Conservation (phyloP, 495 filamentous ascomycete genomes). For the Lindgomyces ingoldianus region DNA sequence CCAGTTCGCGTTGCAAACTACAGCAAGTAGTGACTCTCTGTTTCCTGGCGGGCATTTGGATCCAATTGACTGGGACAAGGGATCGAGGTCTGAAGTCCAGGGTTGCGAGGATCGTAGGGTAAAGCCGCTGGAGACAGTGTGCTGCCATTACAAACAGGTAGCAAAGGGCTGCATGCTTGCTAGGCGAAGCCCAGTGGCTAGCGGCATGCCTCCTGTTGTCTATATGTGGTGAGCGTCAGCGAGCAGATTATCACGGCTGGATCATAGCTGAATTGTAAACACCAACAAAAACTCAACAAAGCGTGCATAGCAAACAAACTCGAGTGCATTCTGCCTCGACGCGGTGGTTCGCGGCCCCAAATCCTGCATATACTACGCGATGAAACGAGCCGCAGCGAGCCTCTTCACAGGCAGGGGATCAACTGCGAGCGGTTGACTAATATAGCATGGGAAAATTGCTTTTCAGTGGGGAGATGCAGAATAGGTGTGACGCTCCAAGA, state of each 20-base stretch:
- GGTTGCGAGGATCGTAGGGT: too few relatives aligned
- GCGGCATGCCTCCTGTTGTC: too few relatives aligned
- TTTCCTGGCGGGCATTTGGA: not conserved
- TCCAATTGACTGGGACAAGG: not conserved
- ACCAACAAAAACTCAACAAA: not conserved
- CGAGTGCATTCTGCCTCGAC: slow-evolving; percentile 24
- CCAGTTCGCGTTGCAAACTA: too few relatives aligned
- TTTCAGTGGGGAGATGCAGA: not conserved
- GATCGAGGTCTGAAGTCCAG: not conserved
- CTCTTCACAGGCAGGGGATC: slow-evolving; percentile 3
- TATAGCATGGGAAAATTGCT: not conserved
- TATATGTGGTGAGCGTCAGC: too few relatives aligned
- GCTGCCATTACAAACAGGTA: too few relatives aligned
- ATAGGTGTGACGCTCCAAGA: slow-evolving; percentile 11
- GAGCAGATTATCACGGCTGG: not conserved
- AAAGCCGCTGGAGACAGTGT: too few relatives aligned
- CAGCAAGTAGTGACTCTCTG: not conserved
- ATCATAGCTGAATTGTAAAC: not conserved
- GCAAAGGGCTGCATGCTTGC: too few relatives aligned
- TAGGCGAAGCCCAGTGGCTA: too few relatives aligned
- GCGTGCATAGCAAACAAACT: not conserved
- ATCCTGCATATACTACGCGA: slow-evolving; percentile 5
- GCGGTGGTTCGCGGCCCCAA: slow-evolving; percentile 18
- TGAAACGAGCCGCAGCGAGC: slow-evolving; percentile 27
- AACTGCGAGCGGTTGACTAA: not conserved